Conservation (phyloP, 2,329 filamentous ascomycete genomes). For the Exophiala xenobiotica region DNA sequence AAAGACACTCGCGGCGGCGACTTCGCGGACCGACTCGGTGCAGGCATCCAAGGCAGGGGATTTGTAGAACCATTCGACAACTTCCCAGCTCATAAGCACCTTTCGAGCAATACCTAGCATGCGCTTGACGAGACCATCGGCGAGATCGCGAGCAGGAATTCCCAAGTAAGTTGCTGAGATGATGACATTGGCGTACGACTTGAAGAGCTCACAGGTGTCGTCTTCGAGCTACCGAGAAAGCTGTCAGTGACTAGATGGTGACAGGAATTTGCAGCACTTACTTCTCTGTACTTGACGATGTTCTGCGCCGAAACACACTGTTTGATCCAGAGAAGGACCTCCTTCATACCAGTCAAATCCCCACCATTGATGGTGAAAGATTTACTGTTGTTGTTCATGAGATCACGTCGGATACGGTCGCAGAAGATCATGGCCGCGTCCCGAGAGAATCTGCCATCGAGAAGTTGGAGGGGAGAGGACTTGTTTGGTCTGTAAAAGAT, state of each 20-base stretch:
- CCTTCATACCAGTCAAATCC: slow-evolving; percentile 16
- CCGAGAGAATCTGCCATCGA: slow-evolving; percentile 20
- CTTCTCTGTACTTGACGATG: slow-evolving; percentile 21
- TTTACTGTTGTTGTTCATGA: slow-evolving; percentile 25
- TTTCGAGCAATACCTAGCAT: slow-evolving; percentile 21
- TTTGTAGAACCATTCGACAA: slow-evolving; percentile 26
- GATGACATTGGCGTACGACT: slow-evolving; percentile 21
- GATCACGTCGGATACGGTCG: slow-evolving; percentile 21
- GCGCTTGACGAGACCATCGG: slow-evolving; percentile 18
- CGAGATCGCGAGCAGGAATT: slow-evolving; percentile 23
- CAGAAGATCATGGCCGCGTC: slow-evolving; percentile 27
- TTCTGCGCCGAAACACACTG: slow-evolving; percentile 16
- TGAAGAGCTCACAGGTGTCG: slow-evolving; percentile 12
- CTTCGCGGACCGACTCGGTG: slow-evolving; percentile 15
- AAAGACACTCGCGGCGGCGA: slow-evolving; percentile 21
- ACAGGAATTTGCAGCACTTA: neutral
- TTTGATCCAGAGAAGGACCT: slow-evolving; percentile 23
- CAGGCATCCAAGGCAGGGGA: slow-evolving; percentile 12
- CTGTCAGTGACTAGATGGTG: neutral
- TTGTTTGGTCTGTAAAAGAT: slow-evolving; percentile 23
- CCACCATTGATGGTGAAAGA: slow-evolving; percentile 23
- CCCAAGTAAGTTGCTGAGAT: slow-evolving; percentile 18
- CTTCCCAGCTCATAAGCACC: slow-evolving; percentile 21
- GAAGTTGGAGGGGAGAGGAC: slow-evolving; percentile 3
- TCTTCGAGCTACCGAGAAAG: slow-evolving; percentile 17